phyloP scores from a whole-genome alignment of 192 early-diverging fungal species.

The Thoreauomyces humboldtii region DNA sequence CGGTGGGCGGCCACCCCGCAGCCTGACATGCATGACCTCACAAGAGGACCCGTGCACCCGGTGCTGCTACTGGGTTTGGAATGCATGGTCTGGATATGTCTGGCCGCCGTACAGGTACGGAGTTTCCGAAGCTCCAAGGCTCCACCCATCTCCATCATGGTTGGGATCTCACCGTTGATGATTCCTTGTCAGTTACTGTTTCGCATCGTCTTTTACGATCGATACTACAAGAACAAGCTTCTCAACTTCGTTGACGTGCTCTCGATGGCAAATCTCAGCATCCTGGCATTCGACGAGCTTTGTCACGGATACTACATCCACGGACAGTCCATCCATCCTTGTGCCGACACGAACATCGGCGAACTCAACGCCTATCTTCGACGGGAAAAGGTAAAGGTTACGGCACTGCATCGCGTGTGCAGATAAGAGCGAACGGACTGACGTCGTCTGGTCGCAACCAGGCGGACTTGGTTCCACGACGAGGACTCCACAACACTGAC shows the following conservation, averaged over 20 bases:
- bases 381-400: conserved; percentile 43
- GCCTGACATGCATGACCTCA: conserved; percentile 42
- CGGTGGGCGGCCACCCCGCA: conserved; percentile 41
- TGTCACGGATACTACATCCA: conserved; percentile 62
- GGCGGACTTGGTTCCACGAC: conserved; percentile 50
- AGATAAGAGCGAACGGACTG: too few relatives aligned
- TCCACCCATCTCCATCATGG: background rate
- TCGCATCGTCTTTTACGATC: conserved; percentile 36
- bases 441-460: conserved; percentile 1
- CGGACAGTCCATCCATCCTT: conserved; percentile 46
- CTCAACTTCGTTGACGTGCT: conserved; percentile 54
- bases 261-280: conserved; percentile 49
- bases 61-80: conserved; percentile 50
- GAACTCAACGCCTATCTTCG: conserved; percentile 44
- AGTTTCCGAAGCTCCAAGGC: background rate
- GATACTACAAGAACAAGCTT: conserved; percentile 50
- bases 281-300: conserved; percentile 53
- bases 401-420: too few relatives aligned
- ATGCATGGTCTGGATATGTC: conserved; percentile 35
- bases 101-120: conserved; percentile 39
- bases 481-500: conserved; percentile 50
- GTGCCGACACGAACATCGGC: conserved; percentile 44
- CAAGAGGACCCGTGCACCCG: conserved; percentile 30
- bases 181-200: conserved; percentile 16
- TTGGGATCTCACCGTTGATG: background rate